Conservation (phyloP, 2,329 filamentous ascomycete species). For the Tympanopsis confertula region DNA sequence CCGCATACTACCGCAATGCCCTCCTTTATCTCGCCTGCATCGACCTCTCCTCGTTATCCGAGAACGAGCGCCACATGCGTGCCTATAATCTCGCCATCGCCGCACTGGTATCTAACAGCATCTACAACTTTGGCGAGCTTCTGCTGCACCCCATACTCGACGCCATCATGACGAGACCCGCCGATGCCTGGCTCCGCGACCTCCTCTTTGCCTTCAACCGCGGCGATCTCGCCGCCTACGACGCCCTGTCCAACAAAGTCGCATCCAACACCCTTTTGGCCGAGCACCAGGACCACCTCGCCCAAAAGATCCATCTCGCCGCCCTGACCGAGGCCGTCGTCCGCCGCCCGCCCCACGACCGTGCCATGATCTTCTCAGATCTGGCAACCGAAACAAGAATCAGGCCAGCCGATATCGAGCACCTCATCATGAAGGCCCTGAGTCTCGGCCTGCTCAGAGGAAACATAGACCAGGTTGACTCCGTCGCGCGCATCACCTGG, state of each 20-base stretch:
- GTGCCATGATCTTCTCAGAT: conserved; percentile 80
- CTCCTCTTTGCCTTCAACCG: conserved; percentile 97
- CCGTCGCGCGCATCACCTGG: conserved; percentile 92
- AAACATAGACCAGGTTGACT: conserved; percentile 90
- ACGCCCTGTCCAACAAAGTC: conserved; percentile 71
- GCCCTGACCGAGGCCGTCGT: conserved; percentile 94
- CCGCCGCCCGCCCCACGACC: conserved; percentile 86
- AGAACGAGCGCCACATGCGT: conserved; percentile 65
- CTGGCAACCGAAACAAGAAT: conserved; percentile 92
- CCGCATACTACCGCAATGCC: conserved; percentile 92
- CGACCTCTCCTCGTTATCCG: conserved; percentile 63
- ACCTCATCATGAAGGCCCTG: conserved; percentile 97
- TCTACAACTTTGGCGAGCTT: conserved; percentile 99
- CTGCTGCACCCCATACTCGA: conserved; percentile 92
- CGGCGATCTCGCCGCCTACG: conserved; percentile 79
- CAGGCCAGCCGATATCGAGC: conserved; percentile 81
- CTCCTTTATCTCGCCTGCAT: conserved; percentile 96
- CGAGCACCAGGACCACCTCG: conserved; percentile 71
- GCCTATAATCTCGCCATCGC: conserved; percentile 90
- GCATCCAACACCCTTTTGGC: conserved; percentile 68
- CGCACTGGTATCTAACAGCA: conserved; percentile 82
- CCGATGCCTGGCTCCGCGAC: conserved; percentile 79
- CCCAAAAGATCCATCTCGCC: conserved; percentile 95
- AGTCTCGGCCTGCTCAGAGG: conserved; percentile 81
- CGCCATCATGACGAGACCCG: conserved; percentile 56